Conservation (phyloP, 176 grass and related monocot species). For the Aechmea fasciata region DNA sequence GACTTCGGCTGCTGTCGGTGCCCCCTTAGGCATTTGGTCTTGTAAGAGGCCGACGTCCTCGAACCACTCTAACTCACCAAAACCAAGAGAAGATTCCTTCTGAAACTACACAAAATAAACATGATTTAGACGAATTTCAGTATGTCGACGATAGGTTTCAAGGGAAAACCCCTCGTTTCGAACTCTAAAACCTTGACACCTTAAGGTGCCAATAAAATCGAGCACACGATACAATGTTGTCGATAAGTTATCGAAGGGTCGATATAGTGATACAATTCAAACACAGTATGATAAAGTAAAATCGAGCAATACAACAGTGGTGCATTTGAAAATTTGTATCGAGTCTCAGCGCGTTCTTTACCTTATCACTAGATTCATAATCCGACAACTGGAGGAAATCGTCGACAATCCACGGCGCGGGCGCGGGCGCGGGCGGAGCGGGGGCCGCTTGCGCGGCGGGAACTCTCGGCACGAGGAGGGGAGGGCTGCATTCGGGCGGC, state of each 20-base stretch:
- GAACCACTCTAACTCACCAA: slow-evolving; percentile 78
- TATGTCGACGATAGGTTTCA: background rate
- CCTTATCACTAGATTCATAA: slow-evolving; percentile 67
- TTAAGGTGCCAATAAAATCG: too few species aligned
- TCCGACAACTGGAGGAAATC: slow-evolving; percentile 84
- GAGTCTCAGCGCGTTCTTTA: slow-evolving; percentile 11
- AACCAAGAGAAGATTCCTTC: slow-evolving; percentile 53
- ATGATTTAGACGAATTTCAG: background rate
- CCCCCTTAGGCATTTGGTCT: slow-evolving; percentile 36
- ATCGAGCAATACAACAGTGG: background rate
- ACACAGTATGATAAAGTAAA: background rate
- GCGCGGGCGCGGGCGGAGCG: slow-evolving; percentile 42
- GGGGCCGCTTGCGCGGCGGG: slow-evolving; percentile 33
- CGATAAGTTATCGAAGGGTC: background rate
- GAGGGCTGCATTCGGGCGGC: slow-evolving; percentile 31
- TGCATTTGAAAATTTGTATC: background rate
- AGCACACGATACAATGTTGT: background rate
- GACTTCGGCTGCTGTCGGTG: slow-evolving; percentile 38
- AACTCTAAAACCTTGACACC: too few species aligned
- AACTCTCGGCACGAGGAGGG: slow-evolving; percentile 20
- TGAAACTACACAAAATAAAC: slow-evolving; percentile 32
- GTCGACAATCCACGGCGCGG: slow-evolving; percentile 64
- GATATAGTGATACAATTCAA: background rate
- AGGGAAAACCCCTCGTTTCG: too few species aligned
- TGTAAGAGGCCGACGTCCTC: slow-evolving; percentile 62